phyloP scores from a whole-genome alignment of 176 grass and related monocot genomes.

The Phoenix roebelenii region DNA sequence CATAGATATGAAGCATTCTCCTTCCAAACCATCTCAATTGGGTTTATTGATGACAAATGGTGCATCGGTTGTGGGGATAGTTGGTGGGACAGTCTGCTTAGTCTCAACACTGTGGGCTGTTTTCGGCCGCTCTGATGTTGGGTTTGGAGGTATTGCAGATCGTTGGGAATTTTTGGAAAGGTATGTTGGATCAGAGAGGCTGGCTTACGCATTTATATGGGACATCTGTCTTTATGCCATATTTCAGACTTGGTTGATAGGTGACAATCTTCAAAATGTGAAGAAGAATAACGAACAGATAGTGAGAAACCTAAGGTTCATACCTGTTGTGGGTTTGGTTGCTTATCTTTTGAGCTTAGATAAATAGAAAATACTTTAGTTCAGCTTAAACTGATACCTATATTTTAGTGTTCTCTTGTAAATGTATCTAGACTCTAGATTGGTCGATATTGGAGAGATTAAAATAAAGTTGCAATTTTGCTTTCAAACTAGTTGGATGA shows the following conservation, averaged over 20 bases:
- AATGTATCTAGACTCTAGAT: too few relatives aligned
- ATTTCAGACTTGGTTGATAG: constrained; percentile 93
- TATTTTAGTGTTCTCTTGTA: too few relatives aligned
- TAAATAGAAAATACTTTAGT: neutral
- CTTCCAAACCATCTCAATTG: constrained; percentile 34
- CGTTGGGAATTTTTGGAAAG: constrained; percentile 40
- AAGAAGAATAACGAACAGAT: constrained; percentile 24
- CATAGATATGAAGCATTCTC: constrained; percentile 22
- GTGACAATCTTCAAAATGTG: constrained; percentile 63
- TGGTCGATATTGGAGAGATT: too few relatives aligned
- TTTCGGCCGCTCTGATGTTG: constrained; percentile 36
- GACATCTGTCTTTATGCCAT: constrained; percentile 70
- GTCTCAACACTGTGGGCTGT: constrained; percentile 54
- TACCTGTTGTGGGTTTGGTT: constrained; percentile 68
- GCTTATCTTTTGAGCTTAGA: constrained; percentile 60
- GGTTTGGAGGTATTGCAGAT: constrained; percentile 49
- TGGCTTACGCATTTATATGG: constrained; percentile 80
- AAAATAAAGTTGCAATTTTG: too few relatives aligned
- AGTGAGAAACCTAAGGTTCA: constrained; percentile 44
- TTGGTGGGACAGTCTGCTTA: constrained; percentile 39
- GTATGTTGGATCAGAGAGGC: constrained; percentile 58
- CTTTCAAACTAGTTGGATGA: too few relatives aligned
- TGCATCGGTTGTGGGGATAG: constrained; percentile 42
- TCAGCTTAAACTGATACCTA: too few relatives aligned
- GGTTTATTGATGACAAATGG: constrained; percentile 49